Evolutionary conservation across 1,284 basidiomycete genomes (phyloP), one percentile per base, ranked within the genome.

Genomic region (Moesziomyces parantarcticus): DNA sequence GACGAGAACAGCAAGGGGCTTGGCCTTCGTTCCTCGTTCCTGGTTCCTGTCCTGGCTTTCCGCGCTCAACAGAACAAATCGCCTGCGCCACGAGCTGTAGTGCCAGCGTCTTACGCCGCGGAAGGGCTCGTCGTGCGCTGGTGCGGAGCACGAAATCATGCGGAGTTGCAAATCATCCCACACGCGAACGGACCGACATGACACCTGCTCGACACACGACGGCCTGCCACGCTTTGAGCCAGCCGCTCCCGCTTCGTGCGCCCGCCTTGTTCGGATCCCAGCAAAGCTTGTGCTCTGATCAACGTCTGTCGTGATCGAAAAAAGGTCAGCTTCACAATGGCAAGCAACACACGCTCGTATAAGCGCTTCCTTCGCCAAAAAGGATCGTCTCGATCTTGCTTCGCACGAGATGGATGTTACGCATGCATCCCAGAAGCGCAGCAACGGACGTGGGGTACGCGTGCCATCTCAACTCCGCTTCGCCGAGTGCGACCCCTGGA

Each of bases 391-490:
- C 25, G 32, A 36, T 7, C 22, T 29, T 1, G 14, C n/a, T 14
- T 20, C 29, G 18, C 29, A 49, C 21, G 23, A 20, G 47, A n/a
- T 49, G n/a, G n/a, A 34, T 36, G 18, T 16, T 16, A 13, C 29
- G n/a, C 8, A 55, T 23, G 49, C 49, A 11, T 32, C 29, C 29
- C 10, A 32, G 11, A 32, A 32, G 10, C 29, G 11, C 29, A 32
- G 10, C 29, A 32, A 32, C n/a, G n/a, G n/a, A n/a, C n/a, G n/a
- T n/a, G 11, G 11, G 11, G 10, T 13, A 32, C 29, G 13, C 29
- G 29, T 32, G 29, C 29, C 29, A 13, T 32, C 53, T 8, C 53
- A 48, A 55, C 53, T 55, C 53, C 53, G 53, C 53, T 55, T 55
- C 53, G 25, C 53, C 53, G 53, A 41, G n/a, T 14, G 14, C n/a